A percentile compares a stretch with the other conserved stretches of the same genome.
These are phyloP conservation scores for Mortierella sp. DNA, from an alignment of 371 early-diverging fungal genomes.

Conservation along the genomic window DNA sequence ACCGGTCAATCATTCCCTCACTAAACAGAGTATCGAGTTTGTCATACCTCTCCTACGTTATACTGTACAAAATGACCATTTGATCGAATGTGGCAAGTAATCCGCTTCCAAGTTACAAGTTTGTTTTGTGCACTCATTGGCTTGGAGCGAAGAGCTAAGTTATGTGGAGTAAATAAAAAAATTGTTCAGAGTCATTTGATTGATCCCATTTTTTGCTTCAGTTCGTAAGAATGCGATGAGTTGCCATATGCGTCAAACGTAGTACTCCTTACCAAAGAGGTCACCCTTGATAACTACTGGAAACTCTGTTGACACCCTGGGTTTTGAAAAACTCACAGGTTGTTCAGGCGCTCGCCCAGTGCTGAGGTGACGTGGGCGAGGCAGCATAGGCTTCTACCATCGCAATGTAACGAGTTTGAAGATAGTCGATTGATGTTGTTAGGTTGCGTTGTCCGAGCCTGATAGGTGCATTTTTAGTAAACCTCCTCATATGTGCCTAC, in stretches of 20 bases:
- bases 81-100: slow-evolving; percentile 42
- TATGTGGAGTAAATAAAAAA: background rate
- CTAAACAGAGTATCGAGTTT: background rate
- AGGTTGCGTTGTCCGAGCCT: background rate
- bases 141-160: slow-evolving; percentile 28
- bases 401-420: background rate
- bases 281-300: slow-evolving; percentile 44
- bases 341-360: slow-evolving; percentile 31
- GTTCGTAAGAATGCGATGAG: background rate
- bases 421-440: background rate
- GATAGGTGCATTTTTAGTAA: background rate
- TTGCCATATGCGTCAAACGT: background rate
- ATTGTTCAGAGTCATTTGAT: background rate
- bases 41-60: slow-evolving; percentile 43
- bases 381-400: slow-evolving; percentile 26
- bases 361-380: slow-evolving; percentile 40
- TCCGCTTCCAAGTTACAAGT: slow-evolving; percentile 40
- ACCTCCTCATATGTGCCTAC: slow-evolving; percentile 7
- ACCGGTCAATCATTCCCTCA: background rate
- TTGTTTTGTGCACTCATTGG: slow-evolving; percentile 38
- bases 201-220: background rate
- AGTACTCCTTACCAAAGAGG: slow-evolving; percentile 35
- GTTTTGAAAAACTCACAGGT: slow-evolving; percentile 14
- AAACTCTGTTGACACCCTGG: slow-evolving; percentile 34
- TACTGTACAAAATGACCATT: slow-evolving; percentile 50